Base-by-base conservation (phyloP, 2,329 filamentous ascomycete species). In the Karstenula rhodostoma region DNA sequence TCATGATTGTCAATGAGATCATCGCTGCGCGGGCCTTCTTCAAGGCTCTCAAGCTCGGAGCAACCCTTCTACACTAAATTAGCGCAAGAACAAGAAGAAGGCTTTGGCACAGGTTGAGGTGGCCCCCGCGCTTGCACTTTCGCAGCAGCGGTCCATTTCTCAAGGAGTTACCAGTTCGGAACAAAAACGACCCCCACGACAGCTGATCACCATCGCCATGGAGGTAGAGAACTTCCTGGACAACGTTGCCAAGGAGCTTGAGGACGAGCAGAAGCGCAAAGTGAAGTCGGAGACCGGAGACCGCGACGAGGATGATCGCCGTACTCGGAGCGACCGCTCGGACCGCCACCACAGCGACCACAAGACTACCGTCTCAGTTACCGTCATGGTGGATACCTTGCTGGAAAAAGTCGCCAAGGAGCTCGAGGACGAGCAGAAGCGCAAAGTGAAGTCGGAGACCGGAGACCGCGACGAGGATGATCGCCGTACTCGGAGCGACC, bases 181-280 rank as follows among this genome's bases (percentile, higher is more conserved):
- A 5, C 42, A 13, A 46, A n/a, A 13, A 37, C 35, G 8, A 17
- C 33, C 15, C 15, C 10, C 40, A 17, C 42, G 40, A 23, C n/a
- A 19, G 29, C 48, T 15, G 10, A 47, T 12, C 35, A 6, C 27
- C 27, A 49, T 35, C 49, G 85, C 85, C 78, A 82, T 90, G 69
- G 93, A 96, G 76, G 92, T 97, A 71, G 94, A 97, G 84, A 92
- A 93, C 67, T 86, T 97, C 67, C 88, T 97, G 69, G 93, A 97
- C 80, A 92, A 70, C 58, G 67, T 68, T 17, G 70, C 66, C 5
- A 37, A 54, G 35, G 51, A 54, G 51, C 15, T 32, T 15, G 51
- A 43, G 60, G 43, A 56, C 22, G 29, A 56, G 22, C 73, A 54
- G 42, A 50, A 59, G 49, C 7, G 10, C 10, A 57, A 78, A 51